phyloP scores from a whole-genome alignment of 2,329 filamentous ascomycete species.

The Hyphodiscus sp. region DNA sequence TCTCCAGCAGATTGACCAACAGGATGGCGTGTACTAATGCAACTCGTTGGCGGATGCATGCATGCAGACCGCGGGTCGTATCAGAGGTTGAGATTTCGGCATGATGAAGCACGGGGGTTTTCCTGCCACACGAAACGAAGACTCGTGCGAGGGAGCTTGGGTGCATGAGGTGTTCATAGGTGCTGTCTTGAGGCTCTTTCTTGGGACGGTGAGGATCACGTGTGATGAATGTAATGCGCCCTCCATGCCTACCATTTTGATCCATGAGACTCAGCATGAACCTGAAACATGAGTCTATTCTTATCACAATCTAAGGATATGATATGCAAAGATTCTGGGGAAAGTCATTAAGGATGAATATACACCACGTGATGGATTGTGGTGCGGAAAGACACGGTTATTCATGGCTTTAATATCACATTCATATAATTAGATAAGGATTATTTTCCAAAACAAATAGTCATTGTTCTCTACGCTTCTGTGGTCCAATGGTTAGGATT shows the following conservation, averaged over 20 bases:
- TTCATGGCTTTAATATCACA: not conserved
- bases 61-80: not conserved
- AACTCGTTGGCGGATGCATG: not conserved
- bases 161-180: not conserved
- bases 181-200: not conserved
- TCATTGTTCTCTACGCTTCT: not conserved
- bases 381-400: not conserved
- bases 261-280: not conserved
- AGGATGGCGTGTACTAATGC: not conserved
- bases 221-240: no score
- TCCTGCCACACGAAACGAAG: not conserved
- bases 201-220: not conserved
- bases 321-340: no score
- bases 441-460: not conserved
- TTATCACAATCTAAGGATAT: not conserved
- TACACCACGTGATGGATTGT: not conserved
- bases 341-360: no score
- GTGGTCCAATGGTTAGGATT: slow-evolving; percentile 14
- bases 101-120: not conserved
- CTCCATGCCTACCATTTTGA: not conserved
- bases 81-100: not conserved
- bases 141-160: not conserved
- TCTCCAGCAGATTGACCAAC: not conserved
- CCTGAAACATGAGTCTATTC: not conserved
- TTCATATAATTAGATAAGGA: not conserved